These are phyloP conservation scores for Diaporthe sp. DNA, from an alignment of 2,329 filamentous ascomycete species.

Conservation along the genomic window DNA sequence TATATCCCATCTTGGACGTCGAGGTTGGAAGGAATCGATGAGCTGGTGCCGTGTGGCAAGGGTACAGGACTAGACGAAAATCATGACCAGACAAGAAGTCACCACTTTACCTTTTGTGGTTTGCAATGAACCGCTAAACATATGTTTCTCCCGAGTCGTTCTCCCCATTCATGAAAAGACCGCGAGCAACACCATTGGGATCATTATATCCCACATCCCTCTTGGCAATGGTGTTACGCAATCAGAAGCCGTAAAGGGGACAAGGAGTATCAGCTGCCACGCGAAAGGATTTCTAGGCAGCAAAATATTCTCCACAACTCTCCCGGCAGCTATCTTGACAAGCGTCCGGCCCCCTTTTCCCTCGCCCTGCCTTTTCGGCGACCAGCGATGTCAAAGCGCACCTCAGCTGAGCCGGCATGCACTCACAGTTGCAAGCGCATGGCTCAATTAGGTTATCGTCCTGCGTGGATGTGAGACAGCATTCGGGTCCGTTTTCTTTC, in stretches of 20 bases:
- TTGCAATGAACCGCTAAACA: background rate
- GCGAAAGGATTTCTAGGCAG: too few relatives aligned
- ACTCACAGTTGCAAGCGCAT: background rate
- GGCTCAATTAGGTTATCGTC: background rate
- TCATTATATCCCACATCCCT: too few relatives aligned
- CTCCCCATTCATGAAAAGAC: background rate
- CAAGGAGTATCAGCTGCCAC: too few relatives aligned
- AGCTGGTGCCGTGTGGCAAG: background rate
- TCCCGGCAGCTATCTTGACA: background rate
- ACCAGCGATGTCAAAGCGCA: background rate
- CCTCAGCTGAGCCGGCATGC: background rate
- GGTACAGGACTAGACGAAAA: background rate
- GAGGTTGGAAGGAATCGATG: background rate
- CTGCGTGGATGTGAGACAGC: background rate
- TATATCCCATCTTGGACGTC: background rate
- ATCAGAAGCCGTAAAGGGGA: too few relatives aligned
- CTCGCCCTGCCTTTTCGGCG: background rate
- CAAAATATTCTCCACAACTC: too few relatives aligned
- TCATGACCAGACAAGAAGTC: background rate
- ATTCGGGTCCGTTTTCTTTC: slow-evolving; percentile 2
- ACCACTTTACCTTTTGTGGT: background rate
- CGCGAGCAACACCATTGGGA: too few relatives aligned
- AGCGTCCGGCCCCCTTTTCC: background rate
- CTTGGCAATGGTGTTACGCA: too few relatives aligned
- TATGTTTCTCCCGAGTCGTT: background rate